Conservation (phyloP, 345 rosid species). For the Schrenkiella parvula region DNA sequence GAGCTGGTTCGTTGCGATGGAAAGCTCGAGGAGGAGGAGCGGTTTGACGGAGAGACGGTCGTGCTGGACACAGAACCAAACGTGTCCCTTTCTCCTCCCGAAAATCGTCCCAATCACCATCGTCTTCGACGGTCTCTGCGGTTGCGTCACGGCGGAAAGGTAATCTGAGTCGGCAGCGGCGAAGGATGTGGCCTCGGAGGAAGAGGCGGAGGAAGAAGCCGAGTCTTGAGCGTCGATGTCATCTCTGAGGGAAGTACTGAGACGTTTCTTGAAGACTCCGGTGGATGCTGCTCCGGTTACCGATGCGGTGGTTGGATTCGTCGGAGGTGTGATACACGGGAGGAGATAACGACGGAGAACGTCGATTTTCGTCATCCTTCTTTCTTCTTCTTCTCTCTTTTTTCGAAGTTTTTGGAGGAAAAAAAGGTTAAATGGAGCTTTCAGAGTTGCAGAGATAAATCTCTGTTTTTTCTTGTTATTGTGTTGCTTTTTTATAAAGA, state of each 20-base stretch:
- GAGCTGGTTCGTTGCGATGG: constrained; percentile 56
- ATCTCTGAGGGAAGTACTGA: constrained; percentile 70
- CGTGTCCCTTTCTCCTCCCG: constrained; percentile 77
- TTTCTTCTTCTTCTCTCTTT: not conserved
- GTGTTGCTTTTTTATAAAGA: constrained; percentile 24
- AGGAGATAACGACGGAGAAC: constrained; percentile 70
- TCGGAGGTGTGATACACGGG: constrained; percentile 55
- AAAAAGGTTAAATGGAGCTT: constrained; percentile 10
- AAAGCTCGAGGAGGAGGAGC: constrained; percentile 71
- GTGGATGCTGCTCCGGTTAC: constrained; percentile 16
- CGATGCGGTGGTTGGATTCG: constrained; percentile 28
- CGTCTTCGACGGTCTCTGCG: constrained; percentile 62
- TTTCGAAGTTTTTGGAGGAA: not conserved
- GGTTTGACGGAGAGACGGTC: constrained; percentile 71
- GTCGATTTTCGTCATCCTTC: constrained; percentile 57
- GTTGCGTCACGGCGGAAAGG: constrained; percentile 25
- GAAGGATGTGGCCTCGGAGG: constrained; percentile 18
- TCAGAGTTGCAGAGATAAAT: constrained; percentile 28
- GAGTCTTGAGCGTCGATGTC: constrained; percentile 42
- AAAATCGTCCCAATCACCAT: constrained; percentile 84
- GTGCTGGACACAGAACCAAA: constrained; percentile 83
- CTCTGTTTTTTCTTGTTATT: constrained; percentile 4
- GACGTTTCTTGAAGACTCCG: constrained; percentile 52
- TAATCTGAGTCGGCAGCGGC: not conserved
- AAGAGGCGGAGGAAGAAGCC: constrained; percentile 33